Conservation (phyloP, 129 eudicot genomes). For the Lactuca saligna region DNA sequence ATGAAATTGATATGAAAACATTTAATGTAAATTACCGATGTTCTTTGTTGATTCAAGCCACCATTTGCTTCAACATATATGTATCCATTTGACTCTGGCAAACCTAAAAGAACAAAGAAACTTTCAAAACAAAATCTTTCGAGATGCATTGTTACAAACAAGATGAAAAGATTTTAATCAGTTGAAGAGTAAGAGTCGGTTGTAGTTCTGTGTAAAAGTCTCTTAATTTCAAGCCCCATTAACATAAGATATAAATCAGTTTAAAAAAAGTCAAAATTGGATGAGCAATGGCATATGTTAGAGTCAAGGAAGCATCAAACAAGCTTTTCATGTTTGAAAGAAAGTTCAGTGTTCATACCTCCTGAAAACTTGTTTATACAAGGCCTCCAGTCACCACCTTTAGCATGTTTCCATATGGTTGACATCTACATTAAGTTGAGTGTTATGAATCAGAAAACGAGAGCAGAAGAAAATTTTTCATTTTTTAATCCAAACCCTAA, state of each 20-base stretch:
- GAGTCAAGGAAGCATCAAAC: background rate
- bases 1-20: background rate
- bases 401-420: conserved; percentile 89
- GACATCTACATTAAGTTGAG: conserved; percentile 56
- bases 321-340: conserved; percentile 10
- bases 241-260: too few relatives aligned
- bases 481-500: background rate
- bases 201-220: too few relatives aligned
- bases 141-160: background rate
- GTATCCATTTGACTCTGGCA: conserved; percentile 93
- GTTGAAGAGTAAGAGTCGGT: too few relatives aligned
- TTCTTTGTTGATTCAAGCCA: conserved; percentile 95
- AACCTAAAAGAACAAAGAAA: conserved; percentile 38
- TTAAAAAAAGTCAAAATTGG: too few relatives aligned
- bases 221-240: too few relatives aligned
- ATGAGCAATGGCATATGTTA: background rate
- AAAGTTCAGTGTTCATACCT: conserved; percentile 47
- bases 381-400: conserved; percentile 87
- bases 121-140: background rate
- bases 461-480: background rate
- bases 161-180: background rate
- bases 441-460: conserved; percentile 19
- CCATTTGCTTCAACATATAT: conserved; percentile 95
- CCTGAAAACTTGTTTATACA: conserved; percentile 70
- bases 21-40: conserved; percentile 51